A percentile compares a stretch with the other conserved stretches of the same genome.
phyloP scores from a whole-genome alignment of 2,329 filamentous ascomycete genomes.

The Colletotrichum sojae region DNA sequence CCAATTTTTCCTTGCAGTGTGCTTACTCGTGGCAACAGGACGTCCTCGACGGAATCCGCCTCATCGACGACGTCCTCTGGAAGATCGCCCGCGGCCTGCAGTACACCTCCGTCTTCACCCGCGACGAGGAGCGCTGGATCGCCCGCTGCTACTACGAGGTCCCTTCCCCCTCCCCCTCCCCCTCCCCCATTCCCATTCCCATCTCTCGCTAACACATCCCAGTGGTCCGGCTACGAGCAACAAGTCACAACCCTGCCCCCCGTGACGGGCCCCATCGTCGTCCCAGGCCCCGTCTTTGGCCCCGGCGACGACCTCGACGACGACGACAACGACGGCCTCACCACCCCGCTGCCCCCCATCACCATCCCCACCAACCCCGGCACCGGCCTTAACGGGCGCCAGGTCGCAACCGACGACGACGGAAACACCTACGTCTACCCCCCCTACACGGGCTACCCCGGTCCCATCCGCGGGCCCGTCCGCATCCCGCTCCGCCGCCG shows the following conservation, averaged over 20 bases:
- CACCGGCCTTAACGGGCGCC: background rate
- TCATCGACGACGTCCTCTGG: conserved; percentile 32
- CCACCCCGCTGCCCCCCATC: too few relatives aligned
- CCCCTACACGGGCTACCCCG: background rate
- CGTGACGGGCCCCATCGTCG: background rate
- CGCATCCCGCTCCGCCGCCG: background rate
- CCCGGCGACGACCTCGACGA: background rate
- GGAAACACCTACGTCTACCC: background rate
- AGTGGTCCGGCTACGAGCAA: conserved; percentile 26
- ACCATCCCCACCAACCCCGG: background rate
- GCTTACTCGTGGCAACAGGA: conserved; percentile 8
- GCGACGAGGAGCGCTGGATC: conserved; percentile 28
- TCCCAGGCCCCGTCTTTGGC: background rate
- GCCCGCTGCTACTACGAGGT: conserved; percentile 30
- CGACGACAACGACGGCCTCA: background rate
- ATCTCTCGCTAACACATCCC: background rate
- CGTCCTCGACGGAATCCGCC: conserved; percentile 36
- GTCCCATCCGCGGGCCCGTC: background rate
- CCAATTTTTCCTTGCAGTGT: too few relatives aligned
- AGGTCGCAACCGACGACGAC: background rate
- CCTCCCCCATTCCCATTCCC: too few relatives aligned
- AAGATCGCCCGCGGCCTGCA: conserved; percentile 14
- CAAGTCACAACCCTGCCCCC: conserved; percentile 15
- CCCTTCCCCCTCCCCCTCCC: background rate
- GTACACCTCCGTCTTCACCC: conserved; percentile 19